Conservation (phyloP, 2,329 filamentous ascomycete species). For the Neoscytalidium dimidiatum region DNA sequence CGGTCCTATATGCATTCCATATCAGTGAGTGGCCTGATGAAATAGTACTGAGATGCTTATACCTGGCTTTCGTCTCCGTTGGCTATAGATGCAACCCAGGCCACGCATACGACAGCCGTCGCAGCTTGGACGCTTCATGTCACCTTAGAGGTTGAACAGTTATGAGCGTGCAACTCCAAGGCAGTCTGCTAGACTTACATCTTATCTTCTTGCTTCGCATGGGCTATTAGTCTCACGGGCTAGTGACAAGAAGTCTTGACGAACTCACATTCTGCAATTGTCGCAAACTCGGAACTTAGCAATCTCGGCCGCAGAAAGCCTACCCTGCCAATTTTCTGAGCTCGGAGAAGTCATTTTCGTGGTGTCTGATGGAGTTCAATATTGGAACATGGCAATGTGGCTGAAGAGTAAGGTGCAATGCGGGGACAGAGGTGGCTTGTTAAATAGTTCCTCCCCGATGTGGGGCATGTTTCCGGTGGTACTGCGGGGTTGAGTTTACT, state of each 20-base stretch:
- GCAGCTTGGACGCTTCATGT: neutral
- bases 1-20: neutral
- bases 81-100: neutral
- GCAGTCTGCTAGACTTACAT: neutral
- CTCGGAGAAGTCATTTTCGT: neutral
- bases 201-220: neutral
- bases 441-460: neutral
- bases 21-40: neutral
- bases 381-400: neutral
- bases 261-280: neutral
- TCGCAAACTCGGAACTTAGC: neutral
- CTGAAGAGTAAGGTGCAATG: neutral
- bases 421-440: neutral
- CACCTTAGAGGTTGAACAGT: neutral
- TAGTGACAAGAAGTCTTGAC: neutral
- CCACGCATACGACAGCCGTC: neutral
- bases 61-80: neutral
- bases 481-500: no score
- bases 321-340: neutral
- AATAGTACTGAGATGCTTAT: neutral
- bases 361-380: neutral
- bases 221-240: neutral
- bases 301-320: neutral
- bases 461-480: no score
- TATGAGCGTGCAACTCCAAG: neutral